These are phyloP conservation scores for Eucalyptus cloeziana DNA, from an alignment of 345 rosid genomes.

Conservation along the genomic window DNA sequence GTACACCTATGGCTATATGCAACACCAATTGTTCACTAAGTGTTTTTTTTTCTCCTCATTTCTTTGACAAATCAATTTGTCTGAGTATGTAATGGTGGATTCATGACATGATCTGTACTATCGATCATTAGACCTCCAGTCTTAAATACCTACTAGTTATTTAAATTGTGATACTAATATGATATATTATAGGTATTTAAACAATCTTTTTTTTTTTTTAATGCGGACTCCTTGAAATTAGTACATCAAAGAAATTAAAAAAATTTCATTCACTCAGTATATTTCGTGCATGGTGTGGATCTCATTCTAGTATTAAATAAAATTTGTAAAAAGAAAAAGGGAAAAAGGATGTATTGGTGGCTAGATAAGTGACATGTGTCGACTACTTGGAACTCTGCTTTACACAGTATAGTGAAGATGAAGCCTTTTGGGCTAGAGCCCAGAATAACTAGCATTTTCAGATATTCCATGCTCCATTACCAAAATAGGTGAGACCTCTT, in stretches of 20 bases:
- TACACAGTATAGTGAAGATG: neutral
- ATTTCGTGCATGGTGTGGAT: neutral
- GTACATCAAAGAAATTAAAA: neutral
- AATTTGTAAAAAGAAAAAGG: neutral
- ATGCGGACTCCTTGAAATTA: neutral
- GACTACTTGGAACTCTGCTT: neutral
- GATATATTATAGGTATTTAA: neutral
- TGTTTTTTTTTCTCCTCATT: neutral
- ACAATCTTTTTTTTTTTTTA: neutral
- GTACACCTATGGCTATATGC: neutral
- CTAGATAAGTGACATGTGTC: neutral
- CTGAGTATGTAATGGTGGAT: neutral
- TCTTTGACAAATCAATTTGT: neutral
- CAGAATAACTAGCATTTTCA: neutral
- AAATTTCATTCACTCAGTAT: neutral
- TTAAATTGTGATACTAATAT: neutral
- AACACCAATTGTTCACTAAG: neutral
- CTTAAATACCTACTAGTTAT: neutral
- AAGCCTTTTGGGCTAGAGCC: neutral
- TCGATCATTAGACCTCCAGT: neutral
- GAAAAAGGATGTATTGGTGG: neutral
- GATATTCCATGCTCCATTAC: neutral
- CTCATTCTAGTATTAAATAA: neutral
- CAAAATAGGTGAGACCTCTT: neutral
- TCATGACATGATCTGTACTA: neutral